Conservation (phyloP, 164 flowering plant genomes). For the Sedum album region DNA sequence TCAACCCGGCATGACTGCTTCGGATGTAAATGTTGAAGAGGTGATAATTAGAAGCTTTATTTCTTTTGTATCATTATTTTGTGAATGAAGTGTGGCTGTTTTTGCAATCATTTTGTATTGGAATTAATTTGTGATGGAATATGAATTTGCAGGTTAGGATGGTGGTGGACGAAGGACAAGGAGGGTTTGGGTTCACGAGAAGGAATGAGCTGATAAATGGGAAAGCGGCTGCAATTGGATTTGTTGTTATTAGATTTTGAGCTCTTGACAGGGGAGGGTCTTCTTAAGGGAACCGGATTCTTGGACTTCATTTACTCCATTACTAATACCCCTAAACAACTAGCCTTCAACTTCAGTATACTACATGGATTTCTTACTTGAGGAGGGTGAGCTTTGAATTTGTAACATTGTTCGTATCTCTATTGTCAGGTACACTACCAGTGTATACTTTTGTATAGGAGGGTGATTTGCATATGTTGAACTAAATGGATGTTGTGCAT, state of each 20-base stretch:
- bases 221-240: constrained; percentile 82
- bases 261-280: constrained; percentile 89
- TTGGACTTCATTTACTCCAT: constrained; percentile 73
- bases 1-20: constrained; percentile 81
- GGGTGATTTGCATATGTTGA: not conserved
- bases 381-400: not conserved
- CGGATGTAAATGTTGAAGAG: constrained; percentile 91
- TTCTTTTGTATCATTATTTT: not conserved
- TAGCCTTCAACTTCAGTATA: not conserved
- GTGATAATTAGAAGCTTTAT: constrained; percentile 18
- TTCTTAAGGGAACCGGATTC: constrained; percentile 90
- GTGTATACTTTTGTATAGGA: not conserved
- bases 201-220: constrained; percentile 87
- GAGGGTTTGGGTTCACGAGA: constrained; percentile 70
- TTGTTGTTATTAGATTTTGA: constrained; percentile 78
- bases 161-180: constrained; percentile 66
- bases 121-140: not conserved
- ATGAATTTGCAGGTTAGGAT: constrained; percentile 63
- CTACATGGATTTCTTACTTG: not conserved
- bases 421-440: not conserved
- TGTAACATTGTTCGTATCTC: not conserved
- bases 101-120: not conserved
- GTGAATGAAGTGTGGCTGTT: not conserved
- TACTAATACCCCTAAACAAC: constrained; percentile 47
- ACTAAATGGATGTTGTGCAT: not conserved